Conservation (phyloP, 2,329 filamentous ascomycete genomes). For the Tolypocladium amazonense region DNA sequence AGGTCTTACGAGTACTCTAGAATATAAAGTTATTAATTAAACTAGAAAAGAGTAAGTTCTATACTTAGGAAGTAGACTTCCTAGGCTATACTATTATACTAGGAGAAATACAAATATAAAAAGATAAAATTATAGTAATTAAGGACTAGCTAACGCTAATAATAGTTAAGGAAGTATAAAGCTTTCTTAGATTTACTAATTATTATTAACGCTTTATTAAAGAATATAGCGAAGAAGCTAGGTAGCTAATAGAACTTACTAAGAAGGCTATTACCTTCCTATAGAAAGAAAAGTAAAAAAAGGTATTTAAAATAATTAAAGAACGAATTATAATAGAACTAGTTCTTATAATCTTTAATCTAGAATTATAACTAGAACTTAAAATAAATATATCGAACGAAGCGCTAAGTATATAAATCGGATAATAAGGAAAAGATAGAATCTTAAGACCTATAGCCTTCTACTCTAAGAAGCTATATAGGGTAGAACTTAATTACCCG, state of each 20-base stretch:
- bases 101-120: too few relatives aligned
- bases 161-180: neutral
- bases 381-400: slow-evolving; percentile 6
- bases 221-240: neutral
- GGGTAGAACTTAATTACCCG: slow-evolving; percentile 10
- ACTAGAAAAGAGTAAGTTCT: neutral
- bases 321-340: neutral
- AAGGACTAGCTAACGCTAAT: neutral
- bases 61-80: neutral
- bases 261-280: neutral
- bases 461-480: slow-evolving; percentile 10
- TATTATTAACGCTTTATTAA: neutral
- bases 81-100: neutral
- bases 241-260: neutral
- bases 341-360: neutral
- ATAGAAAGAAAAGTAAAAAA: neutral
- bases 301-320: neutral
- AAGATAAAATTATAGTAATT: neutral
- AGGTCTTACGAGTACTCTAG: neutral
- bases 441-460: slow-evolving; percentile 5
- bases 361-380: slow-evolving; percentile 3
- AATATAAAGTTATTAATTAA: neutral
- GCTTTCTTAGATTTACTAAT: neutral
- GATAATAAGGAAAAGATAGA: slow-evolving; percentile 3
- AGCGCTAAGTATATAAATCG: neutral